Base-by-base conservation (phyloP, 495 filamentous ascomycete genomes). In the Penicillium paxilli region DNA sequence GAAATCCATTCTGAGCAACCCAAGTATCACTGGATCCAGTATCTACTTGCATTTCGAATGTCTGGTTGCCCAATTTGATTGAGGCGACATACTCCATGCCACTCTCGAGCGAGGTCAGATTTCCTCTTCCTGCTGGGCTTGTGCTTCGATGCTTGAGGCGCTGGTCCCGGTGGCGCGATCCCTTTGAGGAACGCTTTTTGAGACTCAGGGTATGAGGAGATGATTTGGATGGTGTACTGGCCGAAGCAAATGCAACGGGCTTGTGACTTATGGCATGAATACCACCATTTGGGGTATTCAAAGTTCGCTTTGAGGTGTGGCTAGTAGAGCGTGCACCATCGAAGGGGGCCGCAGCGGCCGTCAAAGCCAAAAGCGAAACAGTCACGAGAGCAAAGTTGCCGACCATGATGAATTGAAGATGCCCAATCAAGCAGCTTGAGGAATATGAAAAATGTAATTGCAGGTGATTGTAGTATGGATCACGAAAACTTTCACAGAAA, bases 21-120 rank as follows among this genome's bases (percentile, higher is more conserved):
- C 83, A 87, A 3, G 82, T 85, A 59, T 87, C 84, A 54, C 71
- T 76, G 30, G 75, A 80, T 12, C 84, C 83, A 11, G 82, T 85
- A 62, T 86, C 84, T 37, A 87, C 65, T 49, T 80, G 74, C 9
- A 80, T 64, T 1, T 72, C 58, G 49, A 83, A 80, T 0, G 58
- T 70, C 16, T 62, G 53, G 3, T 44, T 42, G 4, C 35, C 56
- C 26, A 59, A 28, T 0, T 17, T 38, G 19, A 59, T 59, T 14
- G 35, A 20, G 5, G 56, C 54, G 21, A 47, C 56, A 47, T 44
- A 59, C 30, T 59, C 56, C 23, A 44, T 14, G n/a, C n/a, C n/a
- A n/a, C n/a, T n/a, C n/a, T n/a, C n/a, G n/a, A n/a, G n/a, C n/a
- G n/a, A n/a, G n/a, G n/a, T n/a, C n/a, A n/a, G n/a, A n/a, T n/a